Base-by-base conservation (phyloP, 2,329 filamentous ascomycete genomes). In the Lecanicillium sp. region DNA sequence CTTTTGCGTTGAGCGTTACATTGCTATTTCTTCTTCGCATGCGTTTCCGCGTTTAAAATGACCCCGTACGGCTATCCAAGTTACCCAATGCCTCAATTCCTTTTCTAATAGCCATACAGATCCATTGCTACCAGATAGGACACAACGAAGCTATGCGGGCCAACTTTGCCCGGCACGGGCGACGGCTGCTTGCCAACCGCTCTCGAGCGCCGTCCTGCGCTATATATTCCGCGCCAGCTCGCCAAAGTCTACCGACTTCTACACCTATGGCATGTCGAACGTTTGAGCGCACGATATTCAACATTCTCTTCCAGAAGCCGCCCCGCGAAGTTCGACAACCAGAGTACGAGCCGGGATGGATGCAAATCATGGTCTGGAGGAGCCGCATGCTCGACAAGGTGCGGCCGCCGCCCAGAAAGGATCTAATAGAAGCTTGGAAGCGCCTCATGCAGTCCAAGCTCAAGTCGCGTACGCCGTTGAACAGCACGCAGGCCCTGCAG, bases 281-380 rank as follows among this genome's bases (percentile, higher is more conserved):
- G 12, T 53, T 51, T 17, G 45, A 50, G 25, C 51, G 64, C 35
- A 71, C 71, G 4, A 78, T 89, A 42, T 70, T 88, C 50, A 51
- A 56, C 28, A 70, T 71, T 18, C 63, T 87, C 33, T 73, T 84
- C 48, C 56, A 68, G 45, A 77, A 78, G 49, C 63, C 75, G 4
- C 71, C 77, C 14, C 69, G 75, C 42, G 64, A 73, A 41, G 60
- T 79, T 31, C 80, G 78, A 55, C 68, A 76, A 16, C 68, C 79
- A 36, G 71, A 79, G 49, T 65, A 80, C 43, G 83, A 79, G 51
- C 83, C 77, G 1, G 88, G 87, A 38, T 75, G 88, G 51, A 76
- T 78, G 46, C 73, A 72, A 13, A 75, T 95, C 63, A 73, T 84
- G 50, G 73, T 84, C 42, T 73, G 86, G 56, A 67, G 74, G 37